These are phyloP conservation scores for Fusarium ambrosium DNA, from an alignment of 2,329 filamentous ascomycete species.

Conservation along the genomic window DNA sequence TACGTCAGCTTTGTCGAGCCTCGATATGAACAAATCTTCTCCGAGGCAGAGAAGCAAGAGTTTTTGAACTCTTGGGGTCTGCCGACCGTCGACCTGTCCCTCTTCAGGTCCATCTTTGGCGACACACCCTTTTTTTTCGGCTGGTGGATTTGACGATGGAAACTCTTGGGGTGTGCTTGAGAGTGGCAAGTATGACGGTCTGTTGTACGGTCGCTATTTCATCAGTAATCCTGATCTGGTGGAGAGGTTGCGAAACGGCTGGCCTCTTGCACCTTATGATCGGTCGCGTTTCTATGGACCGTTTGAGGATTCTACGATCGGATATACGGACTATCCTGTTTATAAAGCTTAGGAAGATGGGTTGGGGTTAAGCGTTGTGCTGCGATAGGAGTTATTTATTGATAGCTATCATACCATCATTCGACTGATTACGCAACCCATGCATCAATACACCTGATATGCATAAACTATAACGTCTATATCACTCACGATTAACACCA, in stretches of 20 bases:
- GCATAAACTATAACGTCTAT: not conserved
- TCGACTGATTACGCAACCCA: not conserved
- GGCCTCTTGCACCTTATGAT: constrained; percentile 58
- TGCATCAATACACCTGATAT: not conserved
- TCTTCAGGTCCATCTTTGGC: constrained; percentile 65
- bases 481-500: not conserved
- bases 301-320: constrained; percentile 50
- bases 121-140: constrained; percentile 69
- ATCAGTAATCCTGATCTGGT: constrained; percentile 64
- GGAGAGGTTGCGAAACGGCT: constrained; percentile 56
- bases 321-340: constrained; percentile 54
- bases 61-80: constrained; percentile 64
- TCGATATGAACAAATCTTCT: constrained; percentile 66
- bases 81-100: constrained; percentile 57
- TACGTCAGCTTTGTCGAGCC: constrained; percentile 71
- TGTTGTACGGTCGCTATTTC: constrained; percentile 63
- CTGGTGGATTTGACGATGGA: constrained; percentile 65
- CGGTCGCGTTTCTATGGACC: constrained; percentile 60
- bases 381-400: not conserved
- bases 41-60: constrained; percentile 61
- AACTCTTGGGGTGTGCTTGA: constrained; percentile 62
- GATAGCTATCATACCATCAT: not conserved
- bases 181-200: constrained; percentile 60
- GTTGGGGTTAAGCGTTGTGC: not conserved
- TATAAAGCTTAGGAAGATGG: constrained; percentile 3